Evolutionary conservation across 768 basidiomycete genomes (phyloP), one percentile per base, ranked within the genome.

Genomic region (Fomitopsis pulvina): DNA sequence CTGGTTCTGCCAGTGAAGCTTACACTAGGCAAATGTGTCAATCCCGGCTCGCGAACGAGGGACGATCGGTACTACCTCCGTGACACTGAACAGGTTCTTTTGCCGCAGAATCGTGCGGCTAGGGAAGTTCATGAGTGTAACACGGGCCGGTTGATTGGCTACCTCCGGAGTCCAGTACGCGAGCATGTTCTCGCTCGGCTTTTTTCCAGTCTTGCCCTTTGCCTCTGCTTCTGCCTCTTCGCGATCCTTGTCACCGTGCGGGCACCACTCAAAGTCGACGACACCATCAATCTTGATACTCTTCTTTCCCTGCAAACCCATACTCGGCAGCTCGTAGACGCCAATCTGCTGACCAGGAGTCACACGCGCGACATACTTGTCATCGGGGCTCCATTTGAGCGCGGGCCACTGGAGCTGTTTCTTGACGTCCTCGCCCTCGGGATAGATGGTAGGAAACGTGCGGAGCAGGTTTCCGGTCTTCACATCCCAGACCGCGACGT

Each of bases 111-210:
- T 80, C 41, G 75, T 73, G 44, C 95, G 83, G 61, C 80, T 82
- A 1, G 96, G 96, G 70, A 98, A 88, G 59, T 77, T 79, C 64
- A 97, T 76, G 47, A 99, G 72, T n/a, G 92, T 89, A 51, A 98
- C 96, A 55, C 94, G 83, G 11, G 96, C 96, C 47, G 96, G 96
- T 68, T 97, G 92, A 68, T 98, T 98, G 41, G 74, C 78, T 10
- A 94, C 89, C 71, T 99, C 96, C 16, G 96, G 96, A 0, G 89
- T 94, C 96, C 96, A 99, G 67, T 92, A 98, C 8, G 83, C 94
- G 40, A 99, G 71, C 83, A 93, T 89, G 66, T 94, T 96, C 70
- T 97, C 93, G 61, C 80, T 76, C 16, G 67, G 66, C 64, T 87
- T 90, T 66, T 84, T 88, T 39, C 67, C 72, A 6, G 68, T 60